phyloP scores from a whole-genome alignment of 805 yeast species.

The Saccharomycopsis schoenii region DNA sequence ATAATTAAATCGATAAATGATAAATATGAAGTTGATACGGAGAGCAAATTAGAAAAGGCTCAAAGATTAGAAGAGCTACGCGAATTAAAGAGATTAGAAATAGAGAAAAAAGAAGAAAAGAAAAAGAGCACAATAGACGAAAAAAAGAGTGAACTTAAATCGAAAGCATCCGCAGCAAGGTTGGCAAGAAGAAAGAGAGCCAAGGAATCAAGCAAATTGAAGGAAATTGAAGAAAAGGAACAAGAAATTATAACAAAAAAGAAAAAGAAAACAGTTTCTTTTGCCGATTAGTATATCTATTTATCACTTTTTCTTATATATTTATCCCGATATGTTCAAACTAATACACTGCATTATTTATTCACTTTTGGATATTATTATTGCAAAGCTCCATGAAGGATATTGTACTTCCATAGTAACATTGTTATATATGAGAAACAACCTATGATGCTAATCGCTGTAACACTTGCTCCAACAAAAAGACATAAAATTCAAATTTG shows the following conservation, averaged over 20 bases:
- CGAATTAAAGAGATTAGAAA: slow-evolving; percentile 75
- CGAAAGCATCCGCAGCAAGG: slow-evolving; percentile 63
- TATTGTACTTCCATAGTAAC: too few species aligned
- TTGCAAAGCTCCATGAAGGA: background rate
- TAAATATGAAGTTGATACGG: slow-evolving; percentile 64
- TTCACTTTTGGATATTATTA: too few species aligned
- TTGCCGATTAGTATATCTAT: slow-evolving; percentile 26
- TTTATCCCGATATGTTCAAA: background rate
- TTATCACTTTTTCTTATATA: background rate
- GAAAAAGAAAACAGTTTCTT: slow-evolving; percentile 35
- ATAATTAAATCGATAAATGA: slow-evolving; percentile 77
- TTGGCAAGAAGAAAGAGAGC: slow-evolving; percentile 52
- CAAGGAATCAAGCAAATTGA: slow-evolving; percentile 22
- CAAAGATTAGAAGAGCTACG: slow-evolving; percentile 84
- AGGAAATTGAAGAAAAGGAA: slow-evolving; percentile 8
- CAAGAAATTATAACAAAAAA: slow-evolving; percentile 23
- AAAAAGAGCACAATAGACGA: slow-evolving; percentile 61
- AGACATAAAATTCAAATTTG: too few species aligned
- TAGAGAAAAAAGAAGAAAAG: slow-evolving; percentile 70
- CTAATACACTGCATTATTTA: background rate
- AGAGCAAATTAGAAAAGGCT: slow-evolving; percentile 84
- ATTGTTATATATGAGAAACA: too few species aligned
- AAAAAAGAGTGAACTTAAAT: slow-evolving; percentile 68
- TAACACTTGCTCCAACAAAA: too few species aligned
- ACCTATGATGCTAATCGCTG: too few species aligned